A percentile compares a stretch with the other conserved stretches of the same genome.
Evolutionary conservation across 192 early-diverging fungal genomes (phyloP).

Genomic region (Gigaspora rosea): DNA sequence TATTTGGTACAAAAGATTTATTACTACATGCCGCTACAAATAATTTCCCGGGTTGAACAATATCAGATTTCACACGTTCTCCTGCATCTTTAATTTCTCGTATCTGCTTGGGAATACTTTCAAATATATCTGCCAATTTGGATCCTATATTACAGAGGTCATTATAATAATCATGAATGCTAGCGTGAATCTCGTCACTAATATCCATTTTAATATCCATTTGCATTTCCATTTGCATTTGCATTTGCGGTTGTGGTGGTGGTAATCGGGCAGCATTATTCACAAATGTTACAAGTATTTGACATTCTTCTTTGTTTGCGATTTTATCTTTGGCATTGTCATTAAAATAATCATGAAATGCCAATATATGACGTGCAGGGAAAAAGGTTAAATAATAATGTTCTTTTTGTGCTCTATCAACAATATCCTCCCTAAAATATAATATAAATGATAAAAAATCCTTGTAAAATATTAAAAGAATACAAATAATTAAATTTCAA

Average conservation of each 20-base stretch:
- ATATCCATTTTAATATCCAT: neutral
- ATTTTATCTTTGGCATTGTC: neutral
- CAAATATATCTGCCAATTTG: conserved; percentile 5
- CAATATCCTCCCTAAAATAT: neutral
- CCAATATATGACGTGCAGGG: conserved; percentile 20
- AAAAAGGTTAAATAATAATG: conserved; percentile 33
- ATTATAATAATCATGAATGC: neutral
- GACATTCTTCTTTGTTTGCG: conserved; percentile 12
- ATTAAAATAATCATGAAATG: conserved; percentile 30
- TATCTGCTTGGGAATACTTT: neutral
- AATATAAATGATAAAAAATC: neutral
- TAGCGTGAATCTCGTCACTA: neutral
- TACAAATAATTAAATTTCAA: neutral
- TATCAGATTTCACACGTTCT: neutral
- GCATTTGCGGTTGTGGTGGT: neutral
- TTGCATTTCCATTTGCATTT: neutral
- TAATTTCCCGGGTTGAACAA: conserved; percentile 2
- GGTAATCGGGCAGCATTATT: conserved; percentile 1
- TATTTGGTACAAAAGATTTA: conserved; percentile 16
- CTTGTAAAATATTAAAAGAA: neutral
- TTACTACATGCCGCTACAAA: conserved; percentile 26
- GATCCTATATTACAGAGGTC: conserved; percentile 3
- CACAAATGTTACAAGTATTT: conserved; percentile 10
- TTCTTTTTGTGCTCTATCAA: conserved; percentile 14
- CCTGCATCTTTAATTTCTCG: neutral